phyloP scores from a whole-genome alignment of 306 rosid species.

The Cicer chorassanicum region DNA sequence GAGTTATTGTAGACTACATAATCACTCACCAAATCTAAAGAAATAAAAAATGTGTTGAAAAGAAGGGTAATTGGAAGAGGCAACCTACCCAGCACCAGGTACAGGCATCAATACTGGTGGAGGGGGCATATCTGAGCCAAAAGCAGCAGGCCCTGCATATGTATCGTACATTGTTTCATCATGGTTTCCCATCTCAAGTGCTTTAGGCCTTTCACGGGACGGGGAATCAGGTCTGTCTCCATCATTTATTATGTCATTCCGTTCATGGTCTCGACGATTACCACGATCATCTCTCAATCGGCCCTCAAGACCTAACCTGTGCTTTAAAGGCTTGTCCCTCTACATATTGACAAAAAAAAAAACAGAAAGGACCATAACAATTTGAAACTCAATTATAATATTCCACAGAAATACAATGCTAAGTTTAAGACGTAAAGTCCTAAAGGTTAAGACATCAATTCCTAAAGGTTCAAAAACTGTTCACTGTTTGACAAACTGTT shows the following conservation, averaged over 20 bases:
- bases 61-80: background rate
- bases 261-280: slow-evolving; percentile 74
- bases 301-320: slow-evolving; percentile 69
- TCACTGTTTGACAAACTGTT: slow-evolving; percentile 10
- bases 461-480: no score
- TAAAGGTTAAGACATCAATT: slow-evolving; percentile 1
- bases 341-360: slow-evolving; percentile 43
- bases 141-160: slow-evolving; percentile 76
- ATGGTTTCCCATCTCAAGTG: slow-evolving; percentile 71
- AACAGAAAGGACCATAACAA: slow-evolving; percentile 14
- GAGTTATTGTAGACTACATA: slow-evolving; percentile 32
- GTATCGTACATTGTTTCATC: slow-evolving; percentile 88
- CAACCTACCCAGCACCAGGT: slow-evolving; percentile 98
- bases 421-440: slow-evolving; percentile 32
- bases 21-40: slow-evolving; percentile 26
- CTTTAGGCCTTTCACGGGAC: slow-evolving; percentile 68
- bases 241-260: slow-evolving; percentile 62
- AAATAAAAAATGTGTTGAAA: slow-evolving; percentile 19
- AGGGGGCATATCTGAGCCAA: slow-evolving; percentile 76
- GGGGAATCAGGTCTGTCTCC: slow-evolving; percentile 81
- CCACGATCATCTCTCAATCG: slow-evolving; percentile 94
- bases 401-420: slow-evolving; percentile 7
- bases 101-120: slow-evolving; percentile 98
- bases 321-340: slow-evolving; percentile 82
- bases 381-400: slow-evolving; percentile 28